These are phyloP conservation scores for Clathrospora elynae DNA, from an alignment of 2,329 filamentous ascomycete genomes.

Conservation along the genomic window DNA sequence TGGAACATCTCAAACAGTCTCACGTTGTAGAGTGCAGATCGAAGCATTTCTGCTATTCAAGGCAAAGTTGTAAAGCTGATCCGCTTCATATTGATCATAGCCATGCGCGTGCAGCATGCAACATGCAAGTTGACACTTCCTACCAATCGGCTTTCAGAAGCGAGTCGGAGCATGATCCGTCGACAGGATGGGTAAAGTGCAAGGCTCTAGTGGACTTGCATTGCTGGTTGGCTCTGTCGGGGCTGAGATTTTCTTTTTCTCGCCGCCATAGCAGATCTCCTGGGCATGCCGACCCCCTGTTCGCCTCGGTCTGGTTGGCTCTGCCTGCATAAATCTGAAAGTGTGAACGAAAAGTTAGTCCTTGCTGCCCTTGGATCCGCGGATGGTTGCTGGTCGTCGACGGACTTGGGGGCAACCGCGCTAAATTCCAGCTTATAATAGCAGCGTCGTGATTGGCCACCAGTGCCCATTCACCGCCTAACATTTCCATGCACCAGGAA, in stretches of 20 bases:
- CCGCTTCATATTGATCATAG: no score
- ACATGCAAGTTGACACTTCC: no score
- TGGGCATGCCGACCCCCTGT: neutral
- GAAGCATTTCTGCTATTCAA: slow-evolving; percentile 4
- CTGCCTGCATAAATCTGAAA: neutral
- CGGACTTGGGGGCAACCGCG: slow-evolving; percentile 15
- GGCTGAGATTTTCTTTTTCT: slow-evolving; percentile 15
- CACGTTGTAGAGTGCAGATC: no score
- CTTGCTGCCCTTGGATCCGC: slow-evolving; percentile 1
- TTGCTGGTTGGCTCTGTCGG: slow-evolving; percentile 8
- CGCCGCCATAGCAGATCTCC: slow-evolving; percentile 16
- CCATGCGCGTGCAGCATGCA: slow-evolving; percentile 13
- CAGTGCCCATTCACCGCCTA: slow-evolving; percentile 25
- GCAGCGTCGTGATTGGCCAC: slow-evolving; percentile 26
- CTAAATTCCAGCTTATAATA: slow-evolving; percentile 33
- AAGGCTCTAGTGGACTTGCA: slow-evolving; percentile 14
- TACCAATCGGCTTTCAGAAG: slow-evolving; percentile 22
- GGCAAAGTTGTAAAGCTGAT: no score
- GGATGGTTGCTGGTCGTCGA: slow-evolving; percentile 8
- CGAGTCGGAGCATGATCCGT: slow-evolving; percentile 27
- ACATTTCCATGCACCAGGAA: slow-evolving; percentile 22
- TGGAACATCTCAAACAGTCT: no score
- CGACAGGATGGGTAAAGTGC: slow-evolving; percentile 12
- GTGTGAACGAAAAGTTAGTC: neutral
- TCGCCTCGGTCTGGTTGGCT: slow-evolving; percentile 7